A percentile compares a stretch with the other conserved stretches of the same genome.
These are phyloP conservation scores for Saccharum spontaneum DNA, from an alignment of 176 grass and related monocot genomes.

Conservation along the genomic window DNA sequence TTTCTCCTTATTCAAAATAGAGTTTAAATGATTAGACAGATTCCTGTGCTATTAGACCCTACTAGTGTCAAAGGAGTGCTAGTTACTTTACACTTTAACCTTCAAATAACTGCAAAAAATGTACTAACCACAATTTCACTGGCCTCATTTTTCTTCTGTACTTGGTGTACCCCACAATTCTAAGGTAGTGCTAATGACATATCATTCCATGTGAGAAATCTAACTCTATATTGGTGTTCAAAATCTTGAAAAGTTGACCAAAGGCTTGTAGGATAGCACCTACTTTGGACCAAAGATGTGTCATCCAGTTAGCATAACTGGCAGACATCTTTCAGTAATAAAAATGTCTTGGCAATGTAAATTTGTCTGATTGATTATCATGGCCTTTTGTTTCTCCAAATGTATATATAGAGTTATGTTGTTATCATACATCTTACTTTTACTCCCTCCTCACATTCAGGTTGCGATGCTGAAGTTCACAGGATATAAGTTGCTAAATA, in stretches of 20 bases:
- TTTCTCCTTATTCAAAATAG: background rate
- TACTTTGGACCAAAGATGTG: background rate
- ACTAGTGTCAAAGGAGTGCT: background rate
- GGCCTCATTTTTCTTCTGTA: background rate
- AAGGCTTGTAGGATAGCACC: background rate
- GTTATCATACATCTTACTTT: constrained; percentile 28
- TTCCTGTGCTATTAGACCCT: background rate
- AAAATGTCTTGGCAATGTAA: background rate
- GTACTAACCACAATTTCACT: background rate
- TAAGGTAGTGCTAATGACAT: background rate
- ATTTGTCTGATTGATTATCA: background rate
- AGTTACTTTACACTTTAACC: background rate
- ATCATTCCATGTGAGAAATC: background rate
- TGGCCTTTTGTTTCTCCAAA: constrained; percentile 10
- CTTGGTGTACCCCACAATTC: constrained; percentile 2
- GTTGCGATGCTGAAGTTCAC: constrained; percentile 98
- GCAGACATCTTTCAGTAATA: background rate
- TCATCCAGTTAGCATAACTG: constrained; percentile 18
- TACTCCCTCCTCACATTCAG: constrained; percentile 34
- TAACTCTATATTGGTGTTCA: background rate
- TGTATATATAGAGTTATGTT: constrained; percentile 16
- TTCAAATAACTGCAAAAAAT: constrained; percentile 4
- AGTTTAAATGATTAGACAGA: background rate
- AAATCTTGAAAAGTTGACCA: background rate
- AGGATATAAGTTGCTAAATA: constrained; percentile 94